phyloP scores from a whole-genome alignment of 2,329 filamentous ascomycete species.

The Claviceps sp. region DNA sequence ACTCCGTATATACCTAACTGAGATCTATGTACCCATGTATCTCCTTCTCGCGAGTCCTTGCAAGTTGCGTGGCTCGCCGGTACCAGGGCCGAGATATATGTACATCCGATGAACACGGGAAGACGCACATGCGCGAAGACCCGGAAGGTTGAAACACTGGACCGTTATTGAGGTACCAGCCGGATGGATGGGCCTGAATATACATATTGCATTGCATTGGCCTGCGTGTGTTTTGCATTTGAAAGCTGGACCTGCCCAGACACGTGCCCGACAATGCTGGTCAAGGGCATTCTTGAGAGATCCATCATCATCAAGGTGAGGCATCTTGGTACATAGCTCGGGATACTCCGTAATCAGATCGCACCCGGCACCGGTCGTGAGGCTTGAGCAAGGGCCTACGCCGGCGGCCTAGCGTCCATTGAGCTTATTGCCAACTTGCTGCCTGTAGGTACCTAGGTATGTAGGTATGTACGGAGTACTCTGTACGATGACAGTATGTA shows the following conservation, averaged over 20 bases:
- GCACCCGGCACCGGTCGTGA: conserved; percentile 2
- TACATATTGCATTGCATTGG: too few species aligned
- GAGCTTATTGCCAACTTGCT: conserved; percentile 5
- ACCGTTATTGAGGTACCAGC: background rate
- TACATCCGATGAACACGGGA: conserved; percentile 12
- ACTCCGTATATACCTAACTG: too few species aligned
- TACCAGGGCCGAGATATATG: conserved; percentile 10
- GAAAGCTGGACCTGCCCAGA: too few species aligned
- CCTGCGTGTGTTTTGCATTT: too few species aligned
- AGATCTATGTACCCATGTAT: background rate
- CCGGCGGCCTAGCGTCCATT: background rate
- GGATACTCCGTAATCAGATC: conserved; percentile 7
- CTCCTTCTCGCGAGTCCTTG: background rate
- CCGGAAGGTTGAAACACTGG: background rate
- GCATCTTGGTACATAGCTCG: background rate
- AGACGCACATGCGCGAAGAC: conserved; percentile 2
- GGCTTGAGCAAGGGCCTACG: conserved; percentile 1
- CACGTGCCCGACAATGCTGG: too few species aligned
- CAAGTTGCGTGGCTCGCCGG: conserved; percentile 2
- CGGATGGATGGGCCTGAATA: background rate
- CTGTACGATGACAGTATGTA: background rate
- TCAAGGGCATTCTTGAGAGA: background rate
- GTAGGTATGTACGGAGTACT: background rate
- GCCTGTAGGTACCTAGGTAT: too few species aligned
- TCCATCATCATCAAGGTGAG: background rate